Base-by-base conservation (phyloP, 139 green algal species). In the Marvania coccoides region DNA sequence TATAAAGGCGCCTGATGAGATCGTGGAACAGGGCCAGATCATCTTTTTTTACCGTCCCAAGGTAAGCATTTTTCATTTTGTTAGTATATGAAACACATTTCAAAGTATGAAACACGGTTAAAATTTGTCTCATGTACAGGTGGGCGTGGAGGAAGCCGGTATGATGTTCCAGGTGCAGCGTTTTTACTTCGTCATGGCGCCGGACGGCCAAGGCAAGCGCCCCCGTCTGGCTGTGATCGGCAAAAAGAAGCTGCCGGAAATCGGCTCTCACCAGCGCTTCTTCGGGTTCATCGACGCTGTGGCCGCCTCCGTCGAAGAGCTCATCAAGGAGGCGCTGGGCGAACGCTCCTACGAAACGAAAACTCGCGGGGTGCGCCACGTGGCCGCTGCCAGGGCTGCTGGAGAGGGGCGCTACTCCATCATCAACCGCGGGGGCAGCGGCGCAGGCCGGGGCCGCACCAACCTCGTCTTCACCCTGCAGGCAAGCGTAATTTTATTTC, bases 221-320 rank as follows among this genome's bases (percentile, higher is more conserved):
- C 38, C 36, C 14, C 47, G 78, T 14, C 58, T 86, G 23, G 47
- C 72, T 3, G 37, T 75, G 5, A 38, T 87, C 9, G 79, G 71
- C 47, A 87, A 87, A 69, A 87, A 87, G 65, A 46, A 66, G 23
- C 62, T 87, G 47, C 81, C 81, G 0, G 61, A 61, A n/a, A 37
- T 55, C 0, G 19, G 34, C 0, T 55, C 47, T 19, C 79, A 84
- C 26, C 77, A 81, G 69, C 72, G 81, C 23, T 84, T 87, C 48
- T 87, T 81, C 54, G 69, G 79, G 8, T 87, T 82, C 58, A 55
- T 83, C 29, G 65, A 74, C n/a, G 57, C 61, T 9, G 36, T 8
- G 23, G 35, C 29, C 3, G 47, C 61, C 36, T 69, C 40, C 8
- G 36, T 69, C 46, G 59, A 73, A 9, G 40, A 75, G 47, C 69